These are phyloP conservation scores for Aspergillus sp. DNA, from an alignment of 2,329 filamentous ascomycete genomes.

Conservation along the genomic window DNA sequence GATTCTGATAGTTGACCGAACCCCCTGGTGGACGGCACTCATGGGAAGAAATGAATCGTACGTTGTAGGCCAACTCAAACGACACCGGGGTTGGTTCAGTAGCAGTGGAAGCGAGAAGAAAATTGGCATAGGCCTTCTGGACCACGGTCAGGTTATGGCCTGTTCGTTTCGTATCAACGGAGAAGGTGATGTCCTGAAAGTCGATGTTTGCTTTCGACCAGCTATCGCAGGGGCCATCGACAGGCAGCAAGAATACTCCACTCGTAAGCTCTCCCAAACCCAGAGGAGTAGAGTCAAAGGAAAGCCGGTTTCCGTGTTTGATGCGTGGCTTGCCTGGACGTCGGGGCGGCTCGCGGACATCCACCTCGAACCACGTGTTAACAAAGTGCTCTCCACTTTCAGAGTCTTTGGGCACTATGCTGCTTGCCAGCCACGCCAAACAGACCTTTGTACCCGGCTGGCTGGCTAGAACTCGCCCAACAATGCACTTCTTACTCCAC, in stretches of 20 bases:
- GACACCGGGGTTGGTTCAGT: conserved; percentile 24
- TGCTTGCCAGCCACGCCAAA: conserved; percentile 57
- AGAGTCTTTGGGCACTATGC: conserved; percentile 42
- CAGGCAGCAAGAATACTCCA: conserved; percentile 41
- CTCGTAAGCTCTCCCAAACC: conserved; percentile 41
- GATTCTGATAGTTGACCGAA: conserved; percentile 20
- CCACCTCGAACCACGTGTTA: conserved; percentile 55
- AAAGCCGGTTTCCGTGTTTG: conserved; percentile 42
- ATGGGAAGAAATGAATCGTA: conserved; percentile 57
- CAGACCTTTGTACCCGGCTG: conserved; percentile 49
- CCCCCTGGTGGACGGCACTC: conserved; percentile 53
- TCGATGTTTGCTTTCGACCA: conserved; percentile 18
- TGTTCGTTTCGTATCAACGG: conserved; percentile 21
- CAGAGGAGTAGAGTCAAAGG: conserved; percentile 43
- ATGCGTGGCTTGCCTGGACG: conserved; percentile 44
- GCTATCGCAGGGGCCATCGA: conserved; percentile 28
- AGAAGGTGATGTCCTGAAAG: conserved; percentile 29
- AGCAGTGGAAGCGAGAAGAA: conserved; percentile 22
- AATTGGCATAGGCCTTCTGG: conserved; percentile 29
- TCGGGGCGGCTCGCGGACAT: conserved; percentile 35
- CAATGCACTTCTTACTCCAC: conserved; percentile 60
- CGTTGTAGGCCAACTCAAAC: conserved; percentile 51
- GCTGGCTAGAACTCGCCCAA: conserved; percentile 56
- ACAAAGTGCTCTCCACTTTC: conserved; percentile 27
- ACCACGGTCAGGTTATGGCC: conserved; percentile 21